A percentile compares a stretch with the other conserved stretches of the same genome.
phyloP scores from a whole-genome alignment of 106 monocot species.

The Narthecium ossifragum region DNA sequence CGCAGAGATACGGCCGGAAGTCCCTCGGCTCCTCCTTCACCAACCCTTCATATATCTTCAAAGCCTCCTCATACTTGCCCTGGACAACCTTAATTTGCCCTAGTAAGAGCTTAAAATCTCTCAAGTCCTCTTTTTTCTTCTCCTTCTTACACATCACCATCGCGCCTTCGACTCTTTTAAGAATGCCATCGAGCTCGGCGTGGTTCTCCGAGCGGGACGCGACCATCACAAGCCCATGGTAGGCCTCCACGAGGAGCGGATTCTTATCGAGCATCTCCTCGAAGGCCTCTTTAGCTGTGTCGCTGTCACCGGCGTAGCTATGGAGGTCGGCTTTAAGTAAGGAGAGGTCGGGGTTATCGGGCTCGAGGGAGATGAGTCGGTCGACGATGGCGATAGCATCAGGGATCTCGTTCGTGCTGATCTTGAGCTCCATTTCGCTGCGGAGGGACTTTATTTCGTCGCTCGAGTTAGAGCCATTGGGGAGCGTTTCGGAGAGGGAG shows the following conservation, averaged over 20 bases:
- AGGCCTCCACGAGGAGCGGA: constrained; percentile 70
- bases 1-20: constrained; percentile 61
- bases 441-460: constrained; percentile 43
- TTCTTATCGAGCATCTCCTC: constrained; percentile 58
- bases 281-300: constrained; percentile 43
- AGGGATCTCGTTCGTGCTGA: constrained; percentile 38
- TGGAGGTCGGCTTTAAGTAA: constrained; percentile 61
- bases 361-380: constrained; percentile 43
- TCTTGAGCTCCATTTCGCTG: constrained; percentile 46
- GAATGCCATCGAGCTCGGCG: constrained; percentile 16
- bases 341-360: constrained; percentile 44
- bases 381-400: constrained; percentile 51
- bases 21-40: constrained; percentile 62
- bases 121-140: constrained; percentile 38
- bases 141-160: constrained; percentile 42
- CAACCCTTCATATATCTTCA: constrained; percentile 39
- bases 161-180: constrained; percentile 29
- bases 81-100: constrained; percentile 46
- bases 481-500: constrained; percentile 9
- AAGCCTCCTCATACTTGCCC: constrained; percentile 42
- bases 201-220: constrained; percentile 13
- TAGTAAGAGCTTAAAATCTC: constrained; percentile 55
- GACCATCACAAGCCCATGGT: constrained; percentile 72
- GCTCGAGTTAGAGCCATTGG: constrained; percentile 16
- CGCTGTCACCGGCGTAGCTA: constrained; percentile 37